Evolutionary conservation across 768 basidiomycete species (phyloP), one percentile per base, ranked within the genome.

Genomic region (Rhodosporidiobolus odoratus): DNA sequence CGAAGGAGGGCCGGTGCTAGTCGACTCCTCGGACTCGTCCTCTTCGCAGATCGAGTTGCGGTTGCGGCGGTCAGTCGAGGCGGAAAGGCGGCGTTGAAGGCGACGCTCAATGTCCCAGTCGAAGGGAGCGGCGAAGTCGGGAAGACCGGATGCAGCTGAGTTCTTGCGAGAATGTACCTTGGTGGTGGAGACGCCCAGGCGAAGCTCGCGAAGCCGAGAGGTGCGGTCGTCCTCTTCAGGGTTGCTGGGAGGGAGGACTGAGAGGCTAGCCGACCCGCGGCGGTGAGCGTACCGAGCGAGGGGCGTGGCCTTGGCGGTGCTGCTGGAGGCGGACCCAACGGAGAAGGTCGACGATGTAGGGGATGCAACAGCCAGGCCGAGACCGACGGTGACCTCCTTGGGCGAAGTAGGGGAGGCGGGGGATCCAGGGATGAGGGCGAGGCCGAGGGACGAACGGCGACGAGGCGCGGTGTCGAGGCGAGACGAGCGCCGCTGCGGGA

Each of bases 391-490:
- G 48, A 10, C 57, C 32, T 60, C 50, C 34, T 40, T 7, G 62
- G 38, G 30, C 30, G n/a, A 3, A 2, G 6, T 6, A 25, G 52
- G 38, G 2, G 17, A 45, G 23, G 63, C 43, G 13, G 66, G 71
- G 5, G 71, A 72, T 19, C 52, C 66, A 4, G 71, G n/a, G 56
- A 65, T 62, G 30, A 66, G 50, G 17, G 58, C 50, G 41, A 69
- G 72, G 27, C 71, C 63, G 52, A 71, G 63, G 2, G 74, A 69
- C 16, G 69, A 68, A 2, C 70, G 65, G 27, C 74, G 68, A 12
- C 70, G 63, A 9, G 66, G 58, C 9, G 21, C 19, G 8, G 37
- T 21, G 43, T 58, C 45, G 47, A 62, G 23, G 56, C 66, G 32
- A 17, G 73, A 74, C 0, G 32, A 13, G 34, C 73, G 69, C 16